Percentiles rank a stretch among this genome's conserved stretches.
phyloP scores from a whole-genome alignment of 208 protist genomes.

The Eutreptiella sp. region DNA sequence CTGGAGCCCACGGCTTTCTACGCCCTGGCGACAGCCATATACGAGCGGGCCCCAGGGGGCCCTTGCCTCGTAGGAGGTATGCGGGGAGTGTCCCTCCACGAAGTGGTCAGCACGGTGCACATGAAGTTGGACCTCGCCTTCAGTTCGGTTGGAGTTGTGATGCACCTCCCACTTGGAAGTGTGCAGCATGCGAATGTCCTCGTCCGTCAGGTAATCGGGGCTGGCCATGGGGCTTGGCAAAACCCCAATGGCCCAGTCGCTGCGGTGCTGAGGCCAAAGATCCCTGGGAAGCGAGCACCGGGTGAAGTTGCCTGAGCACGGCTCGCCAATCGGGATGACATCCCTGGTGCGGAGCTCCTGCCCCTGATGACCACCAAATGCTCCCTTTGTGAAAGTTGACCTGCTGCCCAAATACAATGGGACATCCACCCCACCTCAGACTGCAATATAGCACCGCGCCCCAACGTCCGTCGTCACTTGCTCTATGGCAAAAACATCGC shows the following conservation, averaged over 20 bases:
- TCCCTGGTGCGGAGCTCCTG: not conserved
- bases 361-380: not conserved
- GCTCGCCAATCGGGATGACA: not conserved
- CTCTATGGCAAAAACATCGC: not conserved
- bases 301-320: not conserved
- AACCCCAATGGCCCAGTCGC: not conserved
- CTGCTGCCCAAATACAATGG: not conserved
- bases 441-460: not conserved
- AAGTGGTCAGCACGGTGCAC: too few relatives aligned
- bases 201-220: not conserved
- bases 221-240: not conserved
- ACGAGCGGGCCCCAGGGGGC: too few relatives aligned
- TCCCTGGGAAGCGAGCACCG: not conserved
- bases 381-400: not conserved
- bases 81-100: too few relatives aligned
- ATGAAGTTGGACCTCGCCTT: too few relatives aligned
- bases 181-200: not conserved
- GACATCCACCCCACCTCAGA: slow-evolving; percentile 1
- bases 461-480: not conserved
- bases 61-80: too few relatives aligned
- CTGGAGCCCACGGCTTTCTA: too few relatives aligned
- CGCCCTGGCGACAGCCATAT: too few relatives aligned
- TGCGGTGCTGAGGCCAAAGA: not conserved
- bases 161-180: not conserved
- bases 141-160: slow-evolving; percentile 6